Evolutionary conservation across 768 basidiomycete species (phyloP).

Genomic region (Russula virescens): DNA sequence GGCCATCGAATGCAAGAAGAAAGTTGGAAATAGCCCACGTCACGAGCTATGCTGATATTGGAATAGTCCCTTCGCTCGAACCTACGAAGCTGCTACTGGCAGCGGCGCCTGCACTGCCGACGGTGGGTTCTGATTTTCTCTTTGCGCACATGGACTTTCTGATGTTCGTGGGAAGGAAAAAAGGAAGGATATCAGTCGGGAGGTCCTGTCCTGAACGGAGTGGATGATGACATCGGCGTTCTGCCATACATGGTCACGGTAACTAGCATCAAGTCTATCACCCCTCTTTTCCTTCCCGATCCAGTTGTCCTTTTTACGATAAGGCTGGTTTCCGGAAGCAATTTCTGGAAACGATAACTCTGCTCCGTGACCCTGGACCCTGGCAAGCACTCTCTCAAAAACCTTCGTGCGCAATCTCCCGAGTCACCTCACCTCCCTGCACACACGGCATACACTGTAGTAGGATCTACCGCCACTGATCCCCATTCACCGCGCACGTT

Average conservation of each 20-base stretch:
- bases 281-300: conserved; percentile 13
- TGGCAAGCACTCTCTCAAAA: neutral
- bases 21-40: conserved; percentile 7
- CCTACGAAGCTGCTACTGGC: neutral
- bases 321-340: conserved; percentile 3
- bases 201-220: neutral
- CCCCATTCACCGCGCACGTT: neutral
- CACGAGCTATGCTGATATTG: conserved; percentile 17
- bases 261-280: conserved; percentile 10
- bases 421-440: neutral
- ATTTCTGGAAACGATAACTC: conserved; percentile 1
- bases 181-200: neutral
- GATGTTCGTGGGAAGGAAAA: conserved; percentile 8
- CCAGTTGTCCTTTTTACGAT: conserved; percentile 11
- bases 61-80: conserved; percentile 5
- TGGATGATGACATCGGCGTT: conserved; percentile 4
- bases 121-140: conserved; percentile 1
- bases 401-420: neutral
- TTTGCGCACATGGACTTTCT: neutral
- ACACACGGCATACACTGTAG: too few species aligned
- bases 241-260: conserved; percentile 21
- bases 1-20: neutral
- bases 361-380: conserved; percentile 17
- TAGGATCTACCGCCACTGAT: conserved; percentile 1
- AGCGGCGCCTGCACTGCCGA: neutral